phyloP scores from a whole-genome alignment of 139 green algal species.

The Nannochloris sp. region DNA sequence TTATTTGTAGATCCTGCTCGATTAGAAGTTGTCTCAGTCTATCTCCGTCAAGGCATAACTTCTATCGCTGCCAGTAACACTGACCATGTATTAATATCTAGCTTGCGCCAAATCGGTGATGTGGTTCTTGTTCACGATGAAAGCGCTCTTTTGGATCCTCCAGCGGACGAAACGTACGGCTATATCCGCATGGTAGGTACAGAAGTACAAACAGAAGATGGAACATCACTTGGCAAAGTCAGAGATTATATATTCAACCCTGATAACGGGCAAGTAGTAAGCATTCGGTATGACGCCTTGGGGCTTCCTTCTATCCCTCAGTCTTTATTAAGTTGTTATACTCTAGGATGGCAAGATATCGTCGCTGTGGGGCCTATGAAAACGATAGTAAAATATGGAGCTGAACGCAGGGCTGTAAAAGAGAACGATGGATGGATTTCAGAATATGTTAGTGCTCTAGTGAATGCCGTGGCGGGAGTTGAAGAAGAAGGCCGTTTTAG shows the following conservation, averaged over 20 bases:
- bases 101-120: constrained; percentile 63
- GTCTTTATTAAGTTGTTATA: constrained; percentile 51
- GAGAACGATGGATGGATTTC: constrained; percentile 22
- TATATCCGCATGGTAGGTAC: constrained; percentile 48
- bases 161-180: constrained; percentile 33
- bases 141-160: constrained; percentile 32
- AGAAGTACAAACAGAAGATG: constrained; percentile 48
- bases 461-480: neutral
- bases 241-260: constrained; percentile 69
- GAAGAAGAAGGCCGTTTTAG: neutral
- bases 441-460: constrained; percentile 3
- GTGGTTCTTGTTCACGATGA: constrained; percentile 74
- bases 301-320: constrained; percentile 56
- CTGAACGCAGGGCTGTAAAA: constrained; percentile 11
- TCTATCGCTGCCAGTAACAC: neutral
- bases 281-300: constrained; percentile 64
- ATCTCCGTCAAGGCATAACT: constrained; percentile 45
- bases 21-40: constrained; percentile 47
- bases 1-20: constrained; percentile 53
- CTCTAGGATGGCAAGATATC: constrained; percentile 20
- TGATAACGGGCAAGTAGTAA: constrained; percentile 50
- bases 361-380: constrained; percentile 11
- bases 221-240: constrained; percentile 54
- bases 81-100: constrained; percentile 43
- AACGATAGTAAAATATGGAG: constrained; percentile 11